Evolutionary conservation across 345 rosid species (phyloP).

Genomic region (Mangifera indica): DNA sequence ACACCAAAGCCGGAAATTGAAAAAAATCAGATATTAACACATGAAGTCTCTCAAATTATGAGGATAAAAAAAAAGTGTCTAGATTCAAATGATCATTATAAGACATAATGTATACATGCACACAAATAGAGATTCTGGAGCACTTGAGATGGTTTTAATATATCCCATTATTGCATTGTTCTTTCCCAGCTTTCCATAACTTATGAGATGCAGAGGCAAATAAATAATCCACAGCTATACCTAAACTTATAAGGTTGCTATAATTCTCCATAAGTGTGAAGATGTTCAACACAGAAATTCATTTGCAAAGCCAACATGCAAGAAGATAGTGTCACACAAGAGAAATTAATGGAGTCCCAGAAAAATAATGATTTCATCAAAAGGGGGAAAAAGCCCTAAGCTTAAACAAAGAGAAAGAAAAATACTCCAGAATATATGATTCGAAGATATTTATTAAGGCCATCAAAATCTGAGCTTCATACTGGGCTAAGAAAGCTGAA

Average conservation of each 20-base stretch:
- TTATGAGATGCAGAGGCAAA: neutral
- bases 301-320: neutral
- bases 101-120: neutral
- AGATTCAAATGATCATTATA: neutral
- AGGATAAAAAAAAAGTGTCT: neutral
- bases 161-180: neutral
- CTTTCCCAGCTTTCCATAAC: neutral
- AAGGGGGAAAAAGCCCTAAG: neutral
- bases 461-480: neutral
- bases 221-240: neutral
- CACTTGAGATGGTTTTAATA: neutral
- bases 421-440: neutral
- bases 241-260: neutral
- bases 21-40: neutral
- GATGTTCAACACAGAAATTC: neutral
- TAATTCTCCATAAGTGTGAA: neutral
- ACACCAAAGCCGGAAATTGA: slow-evolving; percentile 13
- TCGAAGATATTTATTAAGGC: neutral
- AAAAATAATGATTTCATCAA: no score
- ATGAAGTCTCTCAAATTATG: neutral
- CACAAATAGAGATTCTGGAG: neutral
- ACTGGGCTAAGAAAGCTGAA: neutral
- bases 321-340: neutral
- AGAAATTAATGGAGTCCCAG: no score
- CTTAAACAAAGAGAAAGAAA: neutral